Evolutionary conservation across 2,329 filamentous ascomycete species (phyloP), one percentile per base, ranked within the genome.

Genomic region (Tolypocladium pustulatum): DNA sequence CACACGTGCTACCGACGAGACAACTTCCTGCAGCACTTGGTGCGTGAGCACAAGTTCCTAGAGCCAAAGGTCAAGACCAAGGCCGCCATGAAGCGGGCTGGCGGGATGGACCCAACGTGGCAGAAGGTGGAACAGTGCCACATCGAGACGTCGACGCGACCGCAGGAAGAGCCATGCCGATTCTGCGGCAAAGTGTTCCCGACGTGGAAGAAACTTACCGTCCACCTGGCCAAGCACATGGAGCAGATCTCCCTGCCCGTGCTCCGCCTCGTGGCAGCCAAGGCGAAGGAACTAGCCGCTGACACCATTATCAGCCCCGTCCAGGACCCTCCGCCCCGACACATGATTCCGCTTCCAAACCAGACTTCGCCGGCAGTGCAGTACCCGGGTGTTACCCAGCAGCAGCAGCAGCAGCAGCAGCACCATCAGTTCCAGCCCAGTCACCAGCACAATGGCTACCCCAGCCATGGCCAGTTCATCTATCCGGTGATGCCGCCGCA

Each of bases 201-300:
- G 38, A 90, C 85, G 43, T 96, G 91, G 91, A 96, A 96, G 79
- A 95, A 95, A 74, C 76, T 96, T 61, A 95, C 90, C 0, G 90
- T 94, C n/a, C 92, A 96, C 73, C 75, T 96, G 69, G 91, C 91
- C 55, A 93, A 93, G 72, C 92, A 97, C 71, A 94, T 97, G 91
- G 91, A 96, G 72, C 86, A 91, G 64, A 89, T 96, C 68, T 90
- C 89, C 66, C 82, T 96, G 68, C 91, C 92, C 0, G 83, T 96
- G 37, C 77, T 96, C 58, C 75, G 77, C 20, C 76, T 87, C 3
- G 83, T 86, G 4, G 77, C 77, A 6, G 69, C 66, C 41, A 72
- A 65, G 57, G 71, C 73, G 43, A 78, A 73, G 61, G 75, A 78
- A 54, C 73, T 87, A 22, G 76, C 81, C 30, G 77, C 78, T 9